Conservation (phyloP, 331 rosid genomes). For the Quercus phellos region DNA sequence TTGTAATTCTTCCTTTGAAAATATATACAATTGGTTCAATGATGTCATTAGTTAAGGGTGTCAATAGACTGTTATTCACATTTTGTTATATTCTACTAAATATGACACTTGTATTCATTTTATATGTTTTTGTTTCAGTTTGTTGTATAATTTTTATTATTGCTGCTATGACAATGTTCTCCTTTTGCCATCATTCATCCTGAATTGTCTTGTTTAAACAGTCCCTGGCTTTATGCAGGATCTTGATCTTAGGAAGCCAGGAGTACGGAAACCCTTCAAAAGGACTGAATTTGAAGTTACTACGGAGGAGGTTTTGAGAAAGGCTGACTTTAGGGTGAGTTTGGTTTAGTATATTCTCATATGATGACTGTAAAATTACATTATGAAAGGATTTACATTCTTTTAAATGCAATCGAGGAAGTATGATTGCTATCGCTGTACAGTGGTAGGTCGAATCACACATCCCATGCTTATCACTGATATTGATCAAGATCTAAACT, state of each 20-base stretch:
- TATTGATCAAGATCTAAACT: background rate
- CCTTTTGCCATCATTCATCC: background rate
- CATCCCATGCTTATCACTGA: background rate
- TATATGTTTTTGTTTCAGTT: background rate
- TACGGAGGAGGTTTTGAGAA: conserved; percentile 69
- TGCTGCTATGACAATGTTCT: conserved; percentile 1
- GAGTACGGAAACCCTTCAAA: conserved; percentile 23
- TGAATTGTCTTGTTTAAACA: conserved; percentile 23
- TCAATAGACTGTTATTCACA: background rate
- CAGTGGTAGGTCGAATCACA: background rate
- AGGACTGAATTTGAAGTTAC: conserved; percentile 44
- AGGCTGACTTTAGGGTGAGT: conserved; percentile 95
- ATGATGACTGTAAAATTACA: background rate
- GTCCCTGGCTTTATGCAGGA: conserved; percentile 41
- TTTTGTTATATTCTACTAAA: background rate
- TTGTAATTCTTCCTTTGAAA: background rate
- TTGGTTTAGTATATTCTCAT: background rate
- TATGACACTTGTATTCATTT: background rate
- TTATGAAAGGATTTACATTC: background rate
- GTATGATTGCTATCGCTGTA: background rate
- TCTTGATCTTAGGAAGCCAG: conserved; percentile 71
- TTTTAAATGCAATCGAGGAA: background rate
- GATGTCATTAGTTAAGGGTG: background rate
- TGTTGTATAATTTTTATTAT: no score
- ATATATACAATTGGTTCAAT: background rate